Evolutionary conservation across 805 yeast species (phyloP).

Genomic region (Danielia oregonensis): DNA sequence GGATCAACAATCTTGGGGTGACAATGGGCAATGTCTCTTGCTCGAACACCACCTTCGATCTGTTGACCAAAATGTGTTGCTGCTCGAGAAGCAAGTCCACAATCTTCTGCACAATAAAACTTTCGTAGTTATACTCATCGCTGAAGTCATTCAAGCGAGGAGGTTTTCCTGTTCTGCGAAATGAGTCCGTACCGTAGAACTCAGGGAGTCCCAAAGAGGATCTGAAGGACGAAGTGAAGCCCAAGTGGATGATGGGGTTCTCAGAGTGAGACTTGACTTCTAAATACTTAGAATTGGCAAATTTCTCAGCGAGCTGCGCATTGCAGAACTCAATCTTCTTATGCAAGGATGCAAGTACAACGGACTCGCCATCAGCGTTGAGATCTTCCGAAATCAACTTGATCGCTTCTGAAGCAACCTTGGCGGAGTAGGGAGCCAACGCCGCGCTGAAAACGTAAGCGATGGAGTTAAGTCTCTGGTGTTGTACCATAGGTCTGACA

Average conservation of each 20-base stretch:
- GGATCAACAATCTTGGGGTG: conserved; percentile 34
- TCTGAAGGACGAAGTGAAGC: conserved; percentile 48
- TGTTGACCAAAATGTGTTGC: conserved; percentile 56
- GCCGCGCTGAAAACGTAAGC: conserved; percentile 95
- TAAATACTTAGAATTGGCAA: conserved; percentile 35
- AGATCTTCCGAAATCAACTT: conserved; percentile 39
- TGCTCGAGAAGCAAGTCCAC: conserved; percentile 52
- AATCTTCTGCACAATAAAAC: conserved; percentile 60
- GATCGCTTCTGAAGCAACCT: conserved; percentile 54
- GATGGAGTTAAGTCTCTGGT: conserved; percentile 84
- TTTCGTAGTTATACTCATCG: conserved; percentile 48
- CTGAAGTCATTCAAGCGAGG: conserved; percentile 42
- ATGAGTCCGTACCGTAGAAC: conserved; percentile 45
- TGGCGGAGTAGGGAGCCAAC: conserved; percentile 87
- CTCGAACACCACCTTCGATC: conserved; percentile 59
- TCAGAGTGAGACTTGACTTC: conserved; percentile 51
- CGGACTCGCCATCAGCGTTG: conserved; percentile 30
- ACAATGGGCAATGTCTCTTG: conserved; percentile 45
- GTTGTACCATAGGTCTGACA: conserved; percentile 73
- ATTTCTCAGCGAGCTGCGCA: conserved; percentile 37
- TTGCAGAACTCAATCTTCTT: conserved; percentile 39
- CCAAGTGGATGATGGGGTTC: conserved; percentile 70
- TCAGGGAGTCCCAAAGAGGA: conserved; percentile 43
- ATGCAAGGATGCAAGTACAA: conserved; percentile 31
- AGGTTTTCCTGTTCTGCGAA: conserved; percentile 42